Evolutionary conservation across 495 filamentous ascomycete species (phyloP).

Genomic region (Penicillium paradoxum): DNA sequence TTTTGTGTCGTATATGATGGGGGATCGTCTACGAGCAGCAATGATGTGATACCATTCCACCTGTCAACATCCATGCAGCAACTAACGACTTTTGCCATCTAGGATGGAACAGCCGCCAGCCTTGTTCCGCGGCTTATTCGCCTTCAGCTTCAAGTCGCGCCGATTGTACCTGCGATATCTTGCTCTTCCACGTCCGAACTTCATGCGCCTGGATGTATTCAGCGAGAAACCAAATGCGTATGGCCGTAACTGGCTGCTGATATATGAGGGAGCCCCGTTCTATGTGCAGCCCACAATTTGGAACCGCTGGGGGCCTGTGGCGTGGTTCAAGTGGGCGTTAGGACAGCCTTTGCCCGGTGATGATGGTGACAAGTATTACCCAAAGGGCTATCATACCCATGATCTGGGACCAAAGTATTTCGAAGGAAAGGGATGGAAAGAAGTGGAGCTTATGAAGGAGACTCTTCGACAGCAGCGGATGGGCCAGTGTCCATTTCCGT

Average conservation of each 20-base stretch:
- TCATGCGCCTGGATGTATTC: slow-evolving; percentile 42
- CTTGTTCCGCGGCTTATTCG: slow-evolving; percentile 33
- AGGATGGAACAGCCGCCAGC: slow-evolving; percentile 42
- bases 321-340: slow-evolving; percentile 45
- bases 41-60: slow-evolving; percentile 48
- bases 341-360: slow-evolving; percentile 57
- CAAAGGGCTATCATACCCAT: slow-evolving; percentile 51
- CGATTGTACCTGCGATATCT: slow-evolving; percentile 50
- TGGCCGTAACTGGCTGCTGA: slow-evolving; percentile 45
- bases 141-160: slow-evolving; percentile 39
- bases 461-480: slow-evolving; percentile 25
- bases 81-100: neutral
- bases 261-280: slow-evolving; percentile 48
- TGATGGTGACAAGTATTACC: slow-evolving; percentile 50
- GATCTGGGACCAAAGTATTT: slow-evolving; percentile 56
- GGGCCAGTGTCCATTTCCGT: slow-evolving; percentile 47
- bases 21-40: slow-evolving; percentile 52
- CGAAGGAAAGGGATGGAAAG: slow-evolving; percentile 50
- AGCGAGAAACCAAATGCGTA: slow-evolving; percentile 43
- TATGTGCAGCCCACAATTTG: slow-evolving; percentile 55
- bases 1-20: slow-evolving; percentile 52
- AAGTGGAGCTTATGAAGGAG: slow-evolving; percentile 38
- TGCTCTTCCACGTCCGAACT: slow-evolving; percentile 47
- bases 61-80: neutral
- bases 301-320: slow-evolving; percentile 52